phyloP scores from a whole-genome alignment of 441 rosid species.

The Bruguiera hainesii region DNA sequence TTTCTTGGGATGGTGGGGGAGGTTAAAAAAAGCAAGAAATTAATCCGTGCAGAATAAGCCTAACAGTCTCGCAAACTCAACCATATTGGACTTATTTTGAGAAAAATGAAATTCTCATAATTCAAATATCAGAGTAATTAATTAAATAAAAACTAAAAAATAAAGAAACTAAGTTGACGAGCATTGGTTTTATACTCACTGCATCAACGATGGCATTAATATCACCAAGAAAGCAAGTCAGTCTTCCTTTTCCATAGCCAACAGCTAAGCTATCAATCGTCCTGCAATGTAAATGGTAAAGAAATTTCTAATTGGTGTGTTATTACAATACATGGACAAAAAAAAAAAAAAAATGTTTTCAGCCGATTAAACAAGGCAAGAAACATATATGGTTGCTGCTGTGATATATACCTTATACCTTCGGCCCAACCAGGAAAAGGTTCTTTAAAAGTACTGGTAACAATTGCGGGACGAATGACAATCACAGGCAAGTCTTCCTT shows the following conservation, averaged over 20 bases:
- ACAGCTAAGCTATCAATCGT: conserved; percentile 81
- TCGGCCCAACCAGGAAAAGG: conserved; percentile 65
- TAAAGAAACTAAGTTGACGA: too few relatives aligned
- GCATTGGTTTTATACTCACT: conserved; percentile 35
- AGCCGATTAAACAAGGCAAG: too few relatives aligned
- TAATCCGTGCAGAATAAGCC: too few relatives aligned
- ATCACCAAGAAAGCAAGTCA: conserved; percentile 73
- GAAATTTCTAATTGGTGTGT: neutral
- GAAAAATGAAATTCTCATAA: too few relatives aligned
- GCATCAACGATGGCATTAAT: conserved; percentile 50
- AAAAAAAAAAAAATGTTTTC: neutral
- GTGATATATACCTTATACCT: conserved; percentile 42
- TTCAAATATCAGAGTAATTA: too few relatives aligned
- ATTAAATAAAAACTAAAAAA: too few relatives aligned
- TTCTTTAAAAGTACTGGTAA: conserved; percentile 46
- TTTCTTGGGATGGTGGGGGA: too few relatives aligned
- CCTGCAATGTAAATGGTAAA: conserved; percentile 32
- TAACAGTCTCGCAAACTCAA: too few relatives aligned
- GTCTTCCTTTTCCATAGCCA: conserved; percentile 74
- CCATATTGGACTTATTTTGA: too few relatives aligned
- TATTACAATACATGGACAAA: neutral
- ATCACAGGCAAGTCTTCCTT: conserved; percentile 31
- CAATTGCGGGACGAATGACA: conserved; percentile 45
- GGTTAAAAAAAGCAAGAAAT: too few relatives aligned
- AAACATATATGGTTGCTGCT: too few relatives aligned